Conservation (phyloP, 345 rosid genomes). For the Linum usitatissimum region DNA sequence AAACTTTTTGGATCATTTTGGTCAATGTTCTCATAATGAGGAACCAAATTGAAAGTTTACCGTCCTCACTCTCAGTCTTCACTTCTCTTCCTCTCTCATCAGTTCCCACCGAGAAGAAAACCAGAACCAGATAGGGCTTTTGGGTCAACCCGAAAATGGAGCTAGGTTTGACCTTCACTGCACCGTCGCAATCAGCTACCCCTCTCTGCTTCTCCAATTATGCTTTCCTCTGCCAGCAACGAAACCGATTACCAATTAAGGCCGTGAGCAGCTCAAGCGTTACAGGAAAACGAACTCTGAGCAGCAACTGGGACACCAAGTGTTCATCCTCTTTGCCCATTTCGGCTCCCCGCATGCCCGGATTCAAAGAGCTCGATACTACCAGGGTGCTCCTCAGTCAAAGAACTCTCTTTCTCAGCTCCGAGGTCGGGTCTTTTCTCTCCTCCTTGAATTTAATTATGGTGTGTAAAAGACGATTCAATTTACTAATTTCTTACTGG, state of each 20-base stretch:
- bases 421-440: constrained; percentile 38
- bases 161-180: constrained; percentile 20
- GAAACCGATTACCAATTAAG: constrained; percentile 25
- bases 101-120: background rate
- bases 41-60: background rate
- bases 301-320: constrained; percentile 60
- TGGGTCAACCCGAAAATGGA: constrained; percentile 20
- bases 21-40: background rate
- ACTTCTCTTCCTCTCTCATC: background rate
- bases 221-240: constrained; percentile 14
- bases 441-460: background rate
- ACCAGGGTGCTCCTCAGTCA: constrained; percentile 93
- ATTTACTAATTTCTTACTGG: constrained; percentile 1
- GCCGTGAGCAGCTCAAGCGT: constrained; percentile 24
- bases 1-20: background rate
- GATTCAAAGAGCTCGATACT: constrained; percentile 72
- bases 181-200: constrained; percentile 19
- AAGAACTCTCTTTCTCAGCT: constrained; percentile 72
- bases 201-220: constrained; percentile 21
- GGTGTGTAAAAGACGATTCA: background rate
- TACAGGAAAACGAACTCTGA: constrained; percentile 32
- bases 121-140: background rate
- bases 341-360: constrained; percentile 49
- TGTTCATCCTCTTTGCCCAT: constrained; percentile 25
- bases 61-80: background rate